Evolutionary conservation across 1,284 basidiomycete genomes (phyloP).

Genomic region (Leccinum pallidistipes): DNA sequence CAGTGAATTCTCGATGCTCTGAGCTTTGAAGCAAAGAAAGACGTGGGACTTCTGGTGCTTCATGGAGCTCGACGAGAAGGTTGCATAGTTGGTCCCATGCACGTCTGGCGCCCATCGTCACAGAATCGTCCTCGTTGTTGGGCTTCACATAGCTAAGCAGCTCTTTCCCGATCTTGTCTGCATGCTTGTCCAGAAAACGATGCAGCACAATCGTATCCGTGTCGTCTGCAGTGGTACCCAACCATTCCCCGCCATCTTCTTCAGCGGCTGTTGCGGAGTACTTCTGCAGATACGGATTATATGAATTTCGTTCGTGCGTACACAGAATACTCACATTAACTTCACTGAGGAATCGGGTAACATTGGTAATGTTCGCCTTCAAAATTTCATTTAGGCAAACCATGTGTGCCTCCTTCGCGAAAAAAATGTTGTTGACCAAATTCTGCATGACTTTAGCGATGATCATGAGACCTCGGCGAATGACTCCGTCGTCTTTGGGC

Average conservation of each 20-base stretch:
- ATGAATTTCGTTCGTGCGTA: background rate
- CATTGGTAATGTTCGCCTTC: conserved; percentile 72
- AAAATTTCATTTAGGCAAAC: conserved; percentile 79
- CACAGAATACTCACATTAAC: conserved; percentile 58
- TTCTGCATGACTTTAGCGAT: conserved; percentile 93
- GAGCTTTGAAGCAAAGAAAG: conserved; percentile 49
- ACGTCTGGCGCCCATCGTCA: conserved; percentile 64
- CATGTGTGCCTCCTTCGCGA: conserved; percentile 88
- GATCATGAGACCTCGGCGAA: conserved; percentile 78
- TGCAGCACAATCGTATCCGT: conserved; percentile 81
- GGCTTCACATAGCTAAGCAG: conserved; percentile 71
- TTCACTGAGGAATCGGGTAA: conserved; percentile 83
- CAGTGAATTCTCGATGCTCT: conserved; percentile 61
- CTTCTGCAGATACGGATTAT: conserved; percentile 45
- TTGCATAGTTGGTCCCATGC: conserved; percentile 78
- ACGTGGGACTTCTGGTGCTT: conserved; percentile 65
- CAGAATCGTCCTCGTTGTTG: conserved; percentile 56
- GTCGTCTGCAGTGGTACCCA: conserved; percentile 74
- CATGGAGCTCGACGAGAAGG: conserved; percentile 74
- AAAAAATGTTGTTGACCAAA: conserved; percentile 89
- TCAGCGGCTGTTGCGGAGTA: conserved; percentile 47
- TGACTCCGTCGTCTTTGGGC: conserved; percentile 56
- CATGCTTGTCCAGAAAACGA: conserved; percentile 80
- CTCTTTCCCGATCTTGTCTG: conserved; percentile 84
- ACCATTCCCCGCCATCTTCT: conserved; percentile 68